Evolutionary conservation across 805 yeast species (phyloP).

Genomic region (Yamadazyma phyllophila): DNA sequence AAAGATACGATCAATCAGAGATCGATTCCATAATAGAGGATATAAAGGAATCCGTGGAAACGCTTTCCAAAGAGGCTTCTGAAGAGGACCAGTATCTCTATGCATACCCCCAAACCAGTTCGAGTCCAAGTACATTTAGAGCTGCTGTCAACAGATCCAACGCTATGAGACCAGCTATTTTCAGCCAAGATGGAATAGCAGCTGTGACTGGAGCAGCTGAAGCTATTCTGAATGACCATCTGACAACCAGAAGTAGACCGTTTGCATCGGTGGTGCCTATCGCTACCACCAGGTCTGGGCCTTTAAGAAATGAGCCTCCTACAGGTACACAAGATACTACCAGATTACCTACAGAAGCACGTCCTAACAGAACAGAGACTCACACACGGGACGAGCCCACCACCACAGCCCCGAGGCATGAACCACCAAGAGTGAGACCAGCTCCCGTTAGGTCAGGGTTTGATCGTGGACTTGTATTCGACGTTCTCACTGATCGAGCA

Average conservation of each 20-base stretch:
- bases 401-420: too few relatives aligned
- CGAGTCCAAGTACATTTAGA: slow-evolving; percentile 21
- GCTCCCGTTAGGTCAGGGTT: too few relatives aligned
- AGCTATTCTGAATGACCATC: neutral
- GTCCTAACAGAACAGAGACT: too few relatives aligned
- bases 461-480: too few relatives aligned
- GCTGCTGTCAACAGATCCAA: slow-evolving; percentile 30
- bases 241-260: neutral
- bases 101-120: slow-evolving; percentile 24
- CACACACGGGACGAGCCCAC: too few relatives aligned
- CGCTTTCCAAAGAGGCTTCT: slow-evolving; percentile 11
- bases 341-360: too few relatives aligned
- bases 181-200: slow-evolving; percentile 38
- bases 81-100: slow-evolving; percentile 27
- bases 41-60: slow-evolving; percentile 1
- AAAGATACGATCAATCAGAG: slow-evolving; percentile 17
- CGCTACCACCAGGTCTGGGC: neutral
- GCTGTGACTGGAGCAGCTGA: slow-evolving; percentile 26
- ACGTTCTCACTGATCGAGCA: neutral
- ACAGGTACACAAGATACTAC: too few relatives aligned
- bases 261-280: slow-evolving; percentile 1
- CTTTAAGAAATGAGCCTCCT: neutral
- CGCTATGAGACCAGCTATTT: slow-evolving; percentile 31
- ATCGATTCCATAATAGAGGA: slow-evolving; percentile 14
- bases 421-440: too few relatives aligned